A percentile compares a stretch with the other conserved stretches of the same genome.
These are phyloP conservation scores for Penicillium verrucosum DNA, from an alignment of 2,329 filamentous ascomycete genomes.

Conservation along the genomic window DNA sequence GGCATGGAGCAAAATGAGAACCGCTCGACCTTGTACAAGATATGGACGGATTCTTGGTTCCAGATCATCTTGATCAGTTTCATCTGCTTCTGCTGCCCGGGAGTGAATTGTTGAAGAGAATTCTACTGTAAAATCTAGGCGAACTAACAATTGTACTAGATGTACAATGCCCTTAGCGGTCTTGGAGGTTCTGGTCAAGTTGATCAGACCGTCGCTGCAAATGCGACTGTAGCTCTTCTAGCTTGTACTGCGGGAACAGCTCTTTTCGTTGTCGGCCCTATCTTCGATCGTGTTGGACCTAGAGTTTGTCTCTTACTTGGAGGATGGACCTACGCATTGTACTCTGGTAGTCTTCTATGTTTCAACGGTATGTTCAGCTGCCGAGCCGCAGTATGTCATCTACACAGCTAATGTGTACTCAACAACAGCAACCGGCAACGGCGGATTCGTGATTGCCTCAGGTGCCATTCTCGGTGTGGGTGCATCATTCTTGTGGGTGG, in stretches of 20 bases:
- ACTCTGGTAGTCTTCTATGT: conserved; percentile 45
- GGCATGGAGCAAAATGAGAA: not conserved
- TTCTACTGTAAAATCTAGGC: not conserved
- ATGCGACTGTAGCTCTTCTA: conserved; percentile 47
- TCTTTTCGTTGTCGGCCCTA: conserved; percentile 45
- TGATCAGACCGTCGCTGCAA: conserved; percentile 46
- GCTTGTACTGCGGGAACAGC: conserved; percentile 45
- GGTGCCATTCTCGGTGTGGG: conserved; percentile 49
- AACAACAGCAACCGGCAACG: conserved; percentile 34
- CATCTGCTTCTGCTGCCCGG: conserved; percentile 51
- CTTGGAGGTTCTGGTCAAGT: conserved; percentile 49
- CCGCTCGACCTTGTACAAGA: conserved; percentile 16
- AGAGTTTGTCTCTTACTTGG: conserved; percentile 45
- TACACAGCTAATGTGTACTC: not conserved
- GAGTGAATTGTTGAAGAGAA: conserved; percentile 10
- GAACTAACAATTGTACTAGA: conserved; percentile 27
- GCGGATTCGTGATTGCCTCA: conserved; percentile 45
- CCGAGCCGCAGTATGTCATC: not conserved
- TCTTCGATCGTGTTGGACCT: conserved; percentile 45
- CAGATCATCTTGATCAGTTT: conserved; percentile 50
- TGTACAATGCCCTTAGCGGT: conserved; percentile 49
- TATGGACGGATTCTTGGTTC: conserved; percentile 48
- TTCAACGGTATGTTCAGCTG: conserved; percentile 37
- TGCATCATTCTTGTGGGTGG: conserved; percentile 47
- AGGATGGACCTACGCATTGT: conserved; percentile 48